Evolutionary conservation across 345 rosid species (phyloP).

Genomic region (Eucalyptus polybractea): DNA sequence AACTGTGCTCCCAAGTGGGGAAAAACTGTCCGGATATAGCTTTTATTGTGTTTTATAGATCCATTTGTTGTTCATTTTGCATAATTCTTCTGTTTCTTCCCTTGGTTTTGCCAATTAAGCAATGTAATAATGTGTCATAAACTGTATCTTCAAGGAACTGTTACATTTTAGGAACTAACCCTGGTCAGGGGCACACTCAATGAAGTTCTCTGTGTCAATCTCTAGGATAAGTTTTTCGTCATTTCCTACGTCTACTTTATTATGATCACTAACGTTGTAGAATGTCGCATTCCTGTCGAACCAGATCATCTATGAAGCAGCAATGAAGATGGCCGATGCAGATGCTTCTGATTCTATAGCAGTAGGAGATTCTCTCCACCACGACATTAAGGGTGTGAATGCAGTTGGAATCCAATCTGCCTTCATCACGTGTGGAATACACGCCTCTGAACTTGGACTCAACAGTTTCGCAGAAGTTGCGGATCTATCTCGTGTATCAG

Average conservation of each 20-base stretch:
- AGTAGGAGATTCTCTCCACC: conserved; percentile 90
- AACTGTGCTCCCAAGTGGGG: background rate
- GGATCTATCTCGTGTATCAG: conserved; percentile 36
- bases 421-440: conserved; percentile 71
- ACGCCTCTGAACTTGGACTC: conserved; percentile 70
- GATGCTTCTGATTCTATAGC: conserved; percentile 50
- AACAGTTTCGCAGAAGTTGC: conserved; percentile 46
- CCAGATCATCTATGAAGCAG: conserved; percentile 78
- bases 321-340: conserved; percentile 57
- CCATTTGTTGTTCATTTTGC: background rate
- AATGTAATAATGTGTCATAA: background rate
- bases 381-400: conserved; percentile 88
- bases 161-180: background rate
- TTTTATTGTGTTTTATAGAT: background rate
- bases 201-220: background rate
- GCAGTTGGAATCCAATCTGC: conserved; percentile 62
- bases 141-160: background rate
- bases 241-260: background rate
- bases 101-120: background rate
- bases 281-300: background rate
- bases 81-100: background rate
- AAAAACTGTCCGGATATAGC: background rate
- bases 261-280: background rate
- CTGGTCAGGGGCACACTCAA: background rate
- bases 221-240: background rate